These are phyloP conservation scores for Lithospermum erythrorhizon DNA, from an alignment of 257 asterid genomes.

Conservation along the genomic window DNA sequence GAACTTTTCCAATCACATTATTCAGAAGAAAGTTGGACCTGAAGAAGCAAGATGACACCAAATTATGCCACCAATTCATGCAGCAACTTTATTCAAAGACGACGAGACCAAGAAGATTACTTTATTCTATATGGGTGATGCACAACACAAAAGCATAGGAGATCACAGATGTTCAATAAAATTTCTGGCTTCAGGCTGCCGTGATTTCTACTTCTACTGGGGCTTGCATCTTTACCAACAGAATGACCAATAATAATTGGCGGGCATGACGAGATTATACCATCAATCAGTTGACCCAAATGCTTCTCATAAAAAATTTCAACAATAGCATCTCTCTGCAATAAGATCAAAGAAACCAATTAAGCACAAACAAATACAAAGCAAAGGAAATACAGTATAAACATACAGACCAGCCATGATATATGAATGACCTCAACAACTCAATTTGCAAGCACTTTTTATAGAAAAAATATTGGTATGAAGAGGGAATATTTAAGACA, in stretches of 20 bases:
- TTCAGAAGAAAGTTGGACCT: slow-evolving; percentile 87
- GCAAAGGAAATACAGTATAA: no score
- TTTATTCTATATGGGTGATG: slow-evolving; percentile 92
- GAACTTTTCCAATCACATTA: slow-evolving; percentile 73
- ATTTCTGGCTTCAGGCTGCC: slow-evolving; percentile 68
- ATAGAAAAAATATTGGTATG: neutral
- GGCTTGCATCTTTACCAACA: slow-evolving; percentile 28
- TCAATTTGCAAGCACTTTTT: neutral
- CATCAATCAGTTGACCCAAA: slow-evolving; percentile 70
- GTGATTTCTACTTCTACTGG: slow-evolving; percentile 33
- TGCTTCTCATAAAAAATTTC: slow-evolving; percentile 90
- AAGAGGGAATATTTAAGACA: neutral
- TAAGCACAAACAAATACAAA: neutral
- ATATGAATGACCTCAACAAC: neutral
- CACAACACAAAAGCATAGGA: slow-evolving; percentile 84
- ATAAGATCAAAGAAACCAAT: slow-evolving; percentile 11
- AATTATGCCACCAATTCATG: slow-evolving; percentile 7
- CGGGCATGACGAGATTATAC: slow-evolving; percentile 61
- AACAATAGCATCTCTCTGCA: slow-evolving; percentile 75
- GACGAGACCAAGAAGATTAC: slow-evolving; percentile 30
- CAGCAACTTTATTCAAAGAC: slow-evolving; percentile 2
- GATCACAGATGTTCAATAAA: slow-evolving; percentile 74
- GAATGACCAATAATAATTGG: slow-evolving; percentile 23
- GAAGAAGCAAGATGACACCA: slow-evolving; percentile 17
- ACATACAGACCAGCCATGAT: neutral